Conservation (phyloP, 768 basidiomycete genomes). For the Podaxis sp. region DNA sequence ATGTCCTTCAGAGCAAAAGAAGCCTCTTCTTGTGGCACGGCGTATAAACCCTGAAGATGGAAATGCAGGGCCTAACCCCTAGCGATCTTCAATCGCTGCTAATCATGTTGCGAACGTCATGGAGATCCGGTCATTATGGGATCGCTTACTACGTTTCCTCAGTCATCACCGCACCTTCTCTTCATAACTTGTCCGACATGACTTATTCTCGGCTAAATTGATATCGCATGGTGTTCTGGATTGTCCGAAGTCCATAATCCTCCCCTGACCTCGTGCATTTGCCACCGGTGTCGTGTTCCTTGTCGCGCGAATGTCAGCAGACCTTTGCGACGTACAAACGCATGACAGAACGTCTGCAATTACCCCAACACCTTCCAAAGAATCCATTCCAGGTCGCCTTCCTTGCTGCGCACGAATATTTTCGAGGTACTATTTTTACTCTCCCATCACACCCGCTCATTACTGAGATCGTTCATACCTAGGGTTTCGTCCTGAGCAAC, state of each 20-base stretch:
- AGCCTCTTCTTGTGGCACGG: too few species aligned
- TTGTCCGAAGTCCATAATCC: neutral
- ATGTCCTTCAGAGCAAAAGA: too few species aligned
- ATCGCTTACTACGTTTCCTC: neutral
- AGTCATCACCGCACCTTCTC: neutral
- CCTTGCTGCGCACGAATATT: slow-evolving; percentile 1
- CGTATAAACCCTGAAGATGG: too few species aligned
- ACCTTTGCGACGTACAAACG: neutral
- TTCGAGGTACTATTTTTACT: neutral
- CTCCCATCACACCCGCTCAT: neutral
- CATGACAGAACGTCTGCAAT: neutral
- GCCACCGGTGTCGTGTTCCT: neutral
- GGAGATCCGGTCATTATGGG: neutral
- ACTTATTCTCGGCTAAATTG: neutral
- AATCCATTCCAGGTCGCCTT: neutral
- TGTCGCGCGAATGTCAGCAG: neutral
- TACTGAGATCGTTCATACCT: neutral
- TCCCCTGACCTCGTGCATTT: neutral
- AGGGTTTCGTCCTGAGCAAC: neutral
- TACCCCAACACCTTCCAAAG: neutral
- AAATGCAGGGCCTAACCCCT: too few species aligned
- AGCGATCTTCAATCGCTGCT: neutral
- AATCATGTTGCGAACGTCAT: neutral
- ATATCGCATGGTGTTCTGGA: neutral
- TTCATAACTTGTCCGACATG: neutral